Evolutionary conservation across 345 rosid species (phyloP).

Genomic region (Garcia nutans): DNA sequence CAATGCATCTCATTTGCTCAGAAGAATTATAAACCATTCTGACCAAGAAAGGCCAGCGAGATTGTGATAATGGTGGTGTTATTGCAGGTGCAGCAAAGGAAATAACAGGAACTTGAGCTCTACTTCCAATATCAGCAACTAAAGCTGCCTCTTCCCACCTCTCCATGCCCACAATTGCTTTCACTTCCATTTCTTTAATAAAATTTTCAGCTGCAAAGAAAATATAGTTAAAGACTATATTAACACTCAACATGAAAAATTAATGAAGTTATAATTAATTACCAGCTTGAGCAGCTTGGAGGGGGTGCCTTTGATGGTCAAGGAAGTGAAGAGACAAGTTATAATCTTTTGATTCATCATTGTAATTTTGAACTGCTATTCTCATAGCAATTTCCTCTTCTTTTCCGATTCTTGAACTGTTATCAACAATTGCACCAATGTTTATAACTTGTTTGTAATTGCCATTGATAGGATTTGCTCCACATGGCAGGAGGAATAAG

Average conservation of each 20-base stretch:
- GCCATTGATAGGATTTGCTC: slow-evolving; percentile 13
- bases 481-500: slow-evolving; percentile 15
- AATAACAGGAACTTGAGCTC: slow-evolving; percentile 40
- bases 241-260: background rate
- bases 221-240: background rate
- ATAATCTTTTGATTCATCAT: slow-evolving; percentile 13
- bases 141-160: slow-evolving; percentile 48
- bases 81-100: slow-evolving; percentile 37
- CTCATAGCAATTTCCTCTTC: slow-evolving; percentile 46
- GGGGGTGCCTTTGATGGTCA: slow-evolving; percentile 27
- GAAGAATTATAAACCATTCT: slow-evolving; percentile 34
- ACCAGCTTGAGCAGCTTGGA: slow-evolving; percentile 41
- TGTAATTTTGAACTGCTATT: slow-evolving; percentile 40
- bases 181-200: slow-evolving; percentile 35
- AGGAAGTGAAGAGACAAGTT: slow-evolving; percentile 33
- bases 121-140: slow-evolving; percentile 39
- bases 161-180: slow-evolving; percentile 47
- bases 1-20: slow-evolving; percentile 40
- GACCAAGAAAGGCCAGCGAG: slow-evolving; percentile 45
- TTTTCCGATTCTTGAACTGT: slow-evolving; percentile 31
- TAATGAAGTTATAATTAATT: background rate
- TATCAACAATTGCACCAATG: slow-evolving; percentile 47
- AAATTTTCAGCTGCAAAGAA: slow-evolving; percentile 36
- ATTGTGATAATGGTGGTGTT: slow-evolving; percentile 18
- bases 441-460: slow-evolving; percentile 9